These are phyloP conservation scores for Russula compacta DNA, from an alignment of 768 basidiomycete species.

Conservation along the genomic window DNA sequence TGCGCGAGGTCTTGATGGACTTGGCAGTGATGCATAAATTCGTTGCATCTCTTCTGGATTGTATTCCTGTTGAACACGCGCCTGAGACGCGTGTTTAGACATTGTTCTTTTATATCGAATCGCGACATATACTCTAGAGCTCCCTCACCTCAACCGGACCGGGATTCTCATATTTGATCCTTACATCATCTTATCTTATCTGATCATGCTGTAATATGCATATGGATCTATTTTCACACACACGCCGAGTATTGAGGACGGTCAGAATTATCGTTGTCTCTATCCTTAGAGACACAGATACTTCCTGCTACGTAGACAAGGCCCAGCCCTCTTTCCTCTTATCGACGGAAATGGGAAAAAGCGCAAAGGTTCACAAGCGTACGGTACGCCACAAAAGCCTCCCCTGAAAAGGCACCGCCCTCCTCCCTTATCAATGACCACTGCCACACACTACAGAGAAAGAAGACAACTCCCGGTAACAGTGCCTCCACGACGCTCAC, in stretches of 20 bases:
- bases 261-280: not conserved
- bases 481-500: slow-evolving; percentile 2
- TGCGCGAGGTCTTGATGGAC: slow-evolving; percentile 22
- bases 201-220: not conserved
- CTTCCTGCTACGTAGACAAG: not conserved
- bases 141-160: not conserved
- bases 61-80: not conserved
- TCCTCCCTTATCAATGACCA: not conserved
- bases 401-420: accelerated
- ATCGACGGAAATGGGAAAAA: slow-evolving; percentile 45
- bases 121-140: slow-evolving; percentile 1
- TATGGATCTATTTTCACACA: not conserved
- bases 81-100: not conserved
- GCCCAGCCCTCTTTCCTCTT: not conserved
- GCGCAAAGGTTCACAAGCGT: slow-evolving; percentile 58
- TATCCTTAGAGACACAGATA: not conserved
- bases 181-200: slow-evolving; percentile 14
- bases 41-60: not conserved
- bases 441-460: slow-evolving; percentile 21
- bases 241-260: not conserved
- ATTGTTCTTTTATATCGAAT: not conserved
- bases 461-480: slow-evolving; percentile 9
- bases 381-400: slow-evolving; percentile 31
- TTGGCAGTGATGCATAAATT: slow-evolving; percentile 6
- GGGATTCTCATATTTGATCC: not conserved